These are phyloP conservation scores for Nyssa sinensis DNA, from an alignment of 148 eudicot genomes.

Conservation along the genomic window DNA sequence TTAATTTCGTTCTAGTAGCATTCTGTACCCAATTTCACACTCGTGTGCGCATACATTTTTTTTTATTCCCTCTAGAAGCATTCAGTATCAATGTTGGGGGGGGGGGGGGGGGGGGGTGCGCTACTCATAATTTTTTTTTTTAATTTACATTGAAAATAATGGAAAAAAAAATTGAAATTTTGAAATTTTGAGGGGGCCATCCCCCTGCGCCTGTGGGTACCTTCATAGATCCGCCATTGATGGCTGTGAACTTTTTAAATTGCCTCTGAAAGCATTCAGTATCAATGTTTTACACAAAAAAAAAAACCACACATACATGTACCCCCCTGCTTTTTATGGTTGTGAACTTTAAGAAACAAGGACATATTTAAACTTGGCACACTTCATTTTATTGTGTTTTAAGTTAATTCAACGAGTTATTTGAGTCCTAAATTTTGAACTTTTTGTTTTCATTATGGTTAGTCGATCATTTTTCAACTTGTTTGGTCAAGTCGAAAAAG, in stretches of 20 bases:
- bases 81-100: neutral
- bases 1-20: neutral
- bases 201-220: too few relatives aligned
- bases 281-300: neutral
- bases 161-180: too few relatives aligned
- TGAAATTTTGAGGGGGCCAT: too few relatives aligned
- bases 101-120: too few relatives aligned
- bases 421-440: neutral
- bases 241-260: too few relatives aligned
- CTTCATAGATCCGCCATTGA: too few relatives aligned
- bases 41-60: too few relatives aligned
- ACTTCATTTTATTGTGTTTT: too few relatives aligned
- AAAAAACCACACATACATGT: neutral
- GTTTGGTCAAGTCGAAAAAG: neutral
- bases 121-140: too few relatives aligned
- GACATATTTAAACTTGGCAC: too few relatives aligned
- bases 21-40: neutral
- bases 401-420: neutral
- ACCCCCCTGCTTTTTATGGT: neutral
- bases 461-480: neutral
- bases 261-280: neutral
- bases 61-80: neutral
- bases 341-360: neutral
- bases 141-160: too few relatives aligned
- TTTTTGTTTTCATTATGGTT: neutral